Base-by-base conservation (phyloP, 2,329 filamentous ascomycete species). In the Capronia epimyces region DNA sequence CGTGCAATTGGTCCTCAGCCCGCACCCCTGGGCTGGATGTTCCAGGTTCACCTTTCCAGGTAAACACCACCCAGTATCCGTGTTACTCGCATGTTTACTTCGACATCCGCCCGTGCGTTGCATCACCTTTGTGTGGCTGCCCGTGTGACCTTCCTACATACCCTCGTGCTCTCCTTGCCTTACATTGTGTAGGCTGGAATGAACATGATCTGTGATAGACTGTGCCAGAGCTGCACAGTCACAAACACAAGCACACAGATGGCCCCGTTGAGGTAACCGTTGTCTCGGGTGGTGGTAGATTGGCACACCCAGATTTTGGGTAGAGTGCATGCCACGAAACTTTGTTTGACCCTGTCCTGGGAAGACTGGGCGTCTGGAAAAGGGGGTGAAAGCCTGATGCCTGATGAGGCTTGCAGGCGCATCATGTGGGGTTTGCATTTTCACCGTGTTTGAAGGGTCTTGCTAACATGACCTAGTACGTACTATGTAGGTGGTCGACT, bases 1-100 rank as follows among this genome's bases (percentile, higher is more conserved):
- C 29, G 50, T 12, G 31, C 39, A 34, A 57, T 54, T 57, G 54
- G 54, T 53, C 46, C 54, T 57, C 54, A 57, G n/a, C 42, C 43
- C 52, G 31, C 44, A 50, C 50, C 51, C 50, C 44, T 43, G 6
- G 47, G 34, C 34, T 44, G 50, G 31, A 20, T 8, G 18, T 15
- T 6, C 34, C 29, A 32, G 29, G 29, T 32, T 32, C 29, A 50
- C 34, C 15, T 20, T 25, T 29, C 24, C 18, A n/a, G 31, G 25
- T 18, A 27, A 27, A 27, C 6, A 20, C 27, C 32, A 12, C 12
- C 15, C 13, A 8, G 15, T 22, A 7, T 22, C 3, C 25, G 16
- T 27, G 31, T 48, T 3, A 18, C 18, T 16, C 34, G 16, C 10
- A 27, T 10, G 5, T 27, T 10, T 27, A 6, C 6, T 27, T 5